These are phyloP conservation scores for Starmerella bombicola DNA, from an alignment of 805 yeast genomes.

Conservation along the genomic window DNA sequence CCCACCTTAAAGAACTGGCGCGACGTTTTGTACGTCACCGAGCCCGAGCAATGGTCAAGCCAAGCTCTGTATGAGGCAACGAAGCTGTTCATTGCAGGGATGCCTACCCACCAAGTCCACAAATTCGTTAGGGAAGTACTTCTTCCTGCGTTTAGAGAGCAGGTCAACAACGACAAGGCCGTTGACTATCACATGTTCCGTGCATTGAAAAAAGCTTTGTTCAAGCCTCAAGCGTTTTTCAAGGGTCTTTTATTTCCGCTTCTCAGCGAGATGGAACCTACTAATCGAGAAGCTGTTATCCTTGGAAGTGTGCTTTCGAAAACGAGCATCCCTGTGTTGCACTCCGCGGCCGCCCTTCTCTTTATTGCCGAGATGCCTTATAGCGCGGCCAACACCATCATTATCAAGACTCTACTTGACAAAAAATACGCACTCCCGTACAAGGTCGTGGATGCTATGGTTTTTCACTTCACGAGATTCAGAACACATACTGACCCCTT, in stretches of 20 bases:
- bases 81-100: constrained; percentile 78
- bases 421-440: constrained; percentile 95
- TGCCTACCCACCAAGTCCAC: constrained; percentile 80
- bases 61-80: constrained; percentile 93
- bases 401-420: constrained; percentile 78
- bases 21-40: constrained; percentile 81
- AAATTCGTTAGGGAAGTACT: constrained; percentile 48
- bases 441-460: constrained; percentile 88
- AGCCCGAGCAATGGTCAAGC: constrained; percentile 90
- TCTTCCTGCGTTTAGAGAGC: constrained; percentile 33
- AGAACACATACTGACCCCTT: constrained; percentile 45
- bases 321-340: constrained; percentile 85
- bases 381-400: constrained; percentile 78
- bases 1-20: constrained; percentile 94
- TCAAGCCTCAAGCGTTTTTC: constrained; percentile 96
- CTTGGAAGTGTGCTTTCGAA: constrained; percentile 84
- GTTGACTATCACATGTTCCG: constrained; percentile 88
- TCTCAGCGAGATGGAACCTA: constrained; percentile 66
- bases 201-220: constrained; percentile 79
- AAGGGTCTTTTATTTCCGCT: constrained; percentile 90
- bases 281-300: constrained; percentile 87
- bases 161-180: constrained; percentile 34
- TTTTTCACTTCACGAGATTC: constrained; percentile 86
- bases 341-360: constrained; percentile 89
- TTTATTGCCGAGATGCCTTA: constrained; percentile 73